Evolutionary conservation across 2,329 filamentous ascomycete species (phyloP).

Genomic region (Canariomyces notabilis): DNA sequence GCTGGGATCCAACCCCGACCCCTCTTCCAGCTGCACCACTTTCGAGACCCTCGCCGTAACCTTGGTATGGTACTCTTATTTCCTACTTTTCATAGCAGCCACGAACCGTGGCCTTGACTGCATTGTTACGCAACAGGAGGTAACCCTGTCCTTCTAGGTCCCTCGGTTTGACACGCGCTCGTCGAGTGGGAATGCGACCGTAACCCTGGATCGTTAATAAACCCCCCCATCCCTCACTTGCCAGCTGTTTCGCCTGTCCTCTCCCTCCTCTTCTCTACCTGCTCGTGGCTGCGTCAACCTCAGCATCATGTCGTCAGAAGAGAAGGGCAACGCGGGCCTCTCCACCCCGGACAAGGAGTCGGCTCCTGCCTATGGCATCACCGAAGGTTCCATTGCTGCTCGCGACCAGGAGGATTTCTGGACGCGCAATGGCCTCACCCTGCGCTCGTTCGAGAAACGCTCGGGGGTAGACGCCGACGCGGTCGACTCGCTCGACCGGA

Average conservation of each 20-base stretch:
- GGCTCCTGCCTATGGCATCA: conserved; percentile 15
- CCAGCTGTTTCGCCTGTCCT: background rate
- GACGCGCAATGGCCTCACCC: conserved; percentile 38
- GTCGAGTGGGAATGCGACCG: background rate
- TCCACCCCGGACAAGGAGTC: conserved; percentile 20
- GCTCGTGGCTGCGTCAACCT: background rate
- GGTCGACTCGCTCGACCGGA: conserved; percentile 28
- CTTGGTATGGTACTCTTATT: too few relatives aligned
- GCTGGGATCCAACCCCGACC: background rate
- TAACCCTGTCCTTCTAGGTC: background rate
- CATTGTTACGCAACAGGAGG: too few relatives aligned
- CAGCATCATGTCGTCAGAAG: conserved; percentile 22
- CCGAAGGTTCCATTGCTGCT: background rate
- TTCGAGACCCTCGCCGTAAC: background rate
- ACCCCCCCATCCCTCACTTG: background rate
- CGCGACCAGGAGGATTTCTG: conserved; percentile 28
- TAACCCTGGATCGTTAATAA: background rate
- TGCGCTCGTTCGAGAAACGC: conserved; percentile 39
- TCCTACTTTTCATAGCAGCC: too few relatives aligned
- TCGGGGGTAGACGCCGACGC: conserved; percentile 22
- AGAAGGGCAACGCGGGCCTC: conserved; percentile 16
- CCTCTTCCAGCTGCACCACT: background rate
- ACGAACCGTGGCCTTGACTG: too few relatives aligned
- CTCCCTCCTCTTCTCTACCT: background rate
- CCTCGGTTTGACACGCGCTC: background rate